Base-by-base conservation (phyloP, 441 rosid genomes). In the Gossypium gossypioides region DNA sequence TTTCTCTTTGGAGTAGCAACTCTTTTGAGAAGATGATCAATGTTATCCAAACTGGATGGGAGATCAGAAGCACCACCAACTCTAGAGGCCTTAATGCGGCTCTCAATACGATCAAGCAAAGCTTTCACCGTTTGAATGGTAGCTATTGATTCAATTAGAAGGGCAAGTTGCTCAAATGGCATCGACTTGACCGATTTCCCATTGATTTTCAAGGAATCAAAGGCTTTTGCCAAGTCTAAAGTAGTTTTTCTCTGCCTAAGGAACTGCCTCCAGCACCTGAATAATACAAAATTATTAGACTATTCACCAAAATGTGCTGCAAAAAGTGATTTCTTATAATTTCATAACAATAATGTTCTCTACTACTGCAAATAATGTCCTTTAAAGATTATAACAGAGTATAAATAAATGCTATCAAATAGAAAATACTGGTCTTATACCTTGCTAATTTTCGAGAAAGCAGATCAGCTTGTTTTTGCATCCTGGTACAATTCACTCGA, bases 251-350 rank as follows among this genome's bases (percentile, higher is more conserved):
- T 87, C 58, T 82, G 82, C 76, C 71, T 78, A 57, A 82, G 85
- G 71, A 95, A 95, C 76, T 73, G 78, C 86, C 86, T 92, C 99
- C 98, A 95, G 83, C 93, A 91, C 83, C 99, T 95, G 80, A 46
- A 56, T 40, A 63, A 10, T 57, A 29, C 37, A 77, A 63, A 37
- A 69, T 25, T 68, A 57, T 75, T 6, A 75, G 51, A 58, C 25
- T 7, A 27, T 46, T 13, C 18, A 59, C 50, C 3, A 46, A 15
- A 65, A 40, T 46, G 16, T 29, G 16, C 6, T 29, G n/a, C 37
- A 46, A 57, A 37, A 48, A 27, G 10, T 29, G n/a, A 48, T 65
- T 13, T 24, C 3, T 66, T 22, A 66, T n/a, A 16, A 21, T 46
- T 46, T 46, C 34, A 21, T 12, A 66, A 8, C 25, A 55, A 34